Percentiles rank a stretch among this genome's conserved stretches.
Conservation (phyloP, 177 flowering plant species). For the Vitis hybrid region DNA sequence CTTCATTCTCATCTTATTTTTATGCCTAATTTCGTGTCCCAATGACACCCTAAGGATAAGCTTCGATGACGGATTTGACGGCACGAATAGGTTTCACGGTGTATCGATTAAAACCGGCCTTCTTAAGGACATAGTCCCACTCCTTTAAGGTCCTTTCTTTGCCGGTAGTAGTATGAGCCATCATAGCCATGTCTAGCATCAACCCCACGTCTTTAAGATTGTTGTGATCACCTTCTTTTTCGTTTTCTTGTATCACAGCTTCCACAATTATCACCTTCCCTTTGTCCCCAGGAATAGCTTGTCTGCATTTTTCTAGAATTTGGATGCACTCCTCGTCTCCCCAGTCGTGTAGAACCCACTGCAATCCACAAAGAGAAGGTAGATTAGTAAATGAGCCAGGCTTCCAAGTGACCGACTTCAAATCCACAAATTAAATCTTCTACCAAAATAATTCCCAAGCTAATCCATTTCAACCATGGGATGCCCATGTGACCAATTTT, state of each 20-base stretch:
- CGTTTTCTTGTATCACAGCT: slow-evolving; percentile 33
- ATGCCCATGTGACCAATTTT: too few species aligned
- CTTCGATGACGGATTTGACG: slow-evolving; percentile 52
- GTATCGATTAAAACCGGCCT: slow-evolving; percentile 50
- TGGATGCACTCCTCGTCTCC: slow-evolving; percentile 55
- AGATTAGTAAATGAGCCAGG: too few species aligned
- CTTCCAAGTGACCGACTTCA: too few species aligned
- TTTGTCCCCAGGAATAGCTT: slow-evolving; percentile 39
- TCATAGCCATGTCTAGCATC: slow-evolving; percentile 67
- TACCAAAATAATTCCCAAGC: too few species aligned
- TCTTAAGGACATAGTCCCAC: slow-evolving; percentile 45
- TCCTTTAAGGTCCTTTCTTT: slow-evolving; percentile 64
- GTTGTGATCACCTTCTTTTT: slow-evolving; percentile 17
- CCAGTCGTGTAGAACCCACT: slow-evolving; percentile 76
- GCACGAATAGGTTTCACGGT: slow-evolving; percentile 32
- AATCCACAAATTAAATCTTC: too few species aligned
- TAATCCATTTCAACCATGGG: too few species aligned
- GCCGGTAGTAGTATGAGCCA: slow-evolving; percentile 65
- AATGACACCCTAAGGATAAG: slow-evolving; percentile 35
- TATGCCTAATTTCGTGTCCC: not conserved
- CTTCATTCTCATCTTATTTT: too few species aligned
- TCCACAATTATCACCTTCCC: slow-evolving; percentile 66
- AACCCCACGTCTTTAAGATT: slow-evolving; percentile 32
- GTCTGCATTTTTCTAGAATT: slow-evolving; percentile 51
- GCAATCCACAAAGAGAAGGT: not conserved